These are phyloP conservation scores for Penicillium sp. DNA, from an alignment of 2,329 filamentous ascomycete genomes.

Conservation along the genomic window DNA sequence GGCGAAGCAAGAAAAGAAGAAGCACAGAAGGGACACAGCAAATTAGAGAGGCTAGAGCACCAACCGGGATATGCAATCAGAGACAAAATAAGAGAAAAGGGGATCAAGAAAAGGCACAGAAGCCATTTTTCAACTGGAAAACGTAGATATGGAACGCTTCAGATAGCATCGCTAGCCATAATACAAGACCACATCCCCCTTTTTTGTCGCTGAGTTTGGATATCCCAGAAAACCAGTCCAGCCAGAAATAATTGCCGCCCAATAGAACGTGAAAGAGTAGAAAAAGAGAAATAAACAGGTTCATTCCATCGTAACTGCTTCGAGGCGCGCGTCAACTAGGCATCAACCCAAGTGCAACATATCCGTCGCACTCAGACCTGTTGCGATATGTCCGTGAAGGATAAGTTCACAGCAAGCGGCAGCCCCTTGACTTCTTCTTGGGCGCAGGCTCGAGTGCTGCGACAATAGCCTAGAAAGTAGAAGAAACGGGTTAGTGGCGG, in stretches of 20 bases:
- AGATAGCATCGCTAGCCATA: conserved; percentile 20
- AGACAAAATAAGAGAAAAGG: conserved; percentile 4
- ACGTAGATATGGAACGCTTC: conserved; percentile 12
- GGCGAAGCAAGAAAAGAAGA: conserved; percentile 14
- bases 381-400: conserved; percentile 6
- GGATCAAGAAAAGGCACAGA: conserved; percentile 1
- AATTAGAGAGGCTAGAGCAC: conserved; percentile 3
- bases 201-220: conserved; percentile 11
- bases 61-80: conserved; percentile 3
- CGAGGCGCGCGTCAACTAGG: conserved; percentile 10
- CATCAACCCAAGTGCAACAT: conserved; percentile 5
- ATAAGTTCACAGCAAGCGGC: conserved; percentile 61
- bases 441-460: conserved; percentile 84
- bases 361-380: conserved; percentile 10
- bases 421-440: conserved; percentile 72
- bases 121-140: conserved; percentile 10
- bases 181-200: conserved; percentile 5
- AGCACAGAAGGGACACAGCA: conserved; percentile 2
- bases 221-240: conserved; percentile 16
- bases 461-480: conserved; percentile 72
- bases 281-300: conserved; percentile 21
- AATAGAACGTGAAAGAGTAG: conserved; percentile 12
- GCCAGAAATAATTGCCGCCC: conserved; percentile 14
- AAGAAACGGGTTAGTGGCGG: conserved; percentile 8
- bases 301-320: conserved; percentile 30